Conservation (phyloP, 2,329 filamentous ascomycete species). For the Magnaporthales sp. region DNA sequence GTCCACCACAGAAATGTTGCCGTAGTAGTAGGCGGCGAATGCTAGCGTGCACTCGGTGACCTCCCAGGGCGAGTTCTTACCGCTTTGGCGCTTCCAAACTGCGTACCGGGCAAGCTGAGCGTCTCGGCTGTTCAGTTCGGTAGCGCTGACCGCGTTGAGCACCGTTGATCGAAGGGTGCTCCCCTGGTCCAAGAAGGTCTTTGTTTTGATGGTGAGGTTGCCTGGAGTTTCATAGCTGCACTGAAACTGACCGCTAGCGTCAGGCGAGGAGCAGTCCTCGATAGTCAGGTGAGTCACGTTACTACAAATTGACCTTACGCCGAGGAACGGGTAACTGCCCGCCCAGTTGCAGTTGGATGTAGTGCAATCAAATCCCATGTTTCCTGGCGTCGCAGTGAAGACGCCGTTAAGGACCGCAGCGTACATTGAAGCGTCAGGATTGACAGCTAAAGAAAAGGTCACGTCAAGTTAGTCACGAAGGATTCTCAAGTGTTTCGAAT, state of each 20-base stretch:
- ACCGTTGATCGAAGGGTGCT: background rate
- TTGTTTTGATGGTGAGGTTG: background rate
- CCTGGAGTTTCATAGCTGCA: conserved; percentile 1
- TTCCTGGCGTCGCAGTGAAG: background rate
- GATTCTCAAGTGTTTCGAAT: background rate
- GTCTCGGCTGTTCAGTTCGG: background rate
- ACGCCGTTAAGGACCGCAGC: background rate
- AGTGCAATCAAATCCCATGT: background rate
- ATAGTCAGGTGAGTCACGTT: conserved; percentile 2
- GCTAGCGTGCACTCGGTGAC: conserved; percentile 3
- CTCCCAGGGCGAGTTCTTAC: background rate
- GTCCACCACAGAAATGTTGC: background rate
- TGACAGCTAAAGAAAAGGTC: background rate
- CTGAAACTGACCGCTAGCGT: background rate
- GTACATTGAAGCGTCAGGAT: conserved; percentile 1
- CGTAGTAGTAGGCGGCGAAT: conserved; percentile 3
- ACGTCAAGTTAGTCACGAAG: background rate
- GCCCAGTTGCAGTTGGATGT: conserved; percentile 4
- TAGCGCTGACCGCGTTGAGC: background rate
- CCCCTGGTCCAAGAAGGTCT: background rate
- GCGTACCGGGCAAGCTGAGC: background rate
- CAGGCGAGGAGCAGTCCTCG: background rate
- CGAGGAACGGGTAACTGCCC: conserved; percentile 2
- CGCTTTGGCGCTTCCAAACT: background rate
- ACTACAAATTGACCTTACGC: background rate